A percentile compares a stretch with the other conserved stretches of the same genome.
These are phyloP conservation scores for Pyricularia sp. DNA, from an alignment of 2,329 filamentous ascomycete genomes.

Conservation along the genomic window DNA sequence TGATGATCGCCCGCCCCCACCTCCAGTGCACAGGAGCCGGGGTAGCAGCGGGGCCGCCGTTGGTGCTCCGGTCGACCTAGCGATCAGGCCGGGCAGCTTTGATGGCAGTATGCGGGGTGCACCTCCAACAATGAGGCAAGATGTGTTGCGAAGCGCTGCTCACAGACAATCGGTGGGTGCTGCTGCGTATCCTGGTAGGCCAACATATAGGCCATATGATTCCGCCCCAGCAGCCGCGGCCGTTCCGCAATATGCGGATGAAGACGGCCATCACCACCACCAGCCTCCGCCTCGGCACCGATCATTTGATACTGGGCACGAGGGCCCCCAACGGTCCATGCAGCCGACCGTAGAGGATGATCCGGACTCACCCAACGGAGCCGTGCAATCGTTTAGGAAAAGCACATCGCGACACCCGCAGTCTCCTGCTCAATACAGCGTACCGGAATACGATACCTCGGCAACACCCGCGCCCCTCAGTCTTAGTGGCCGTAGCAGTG, in stretches of 20 bases:
- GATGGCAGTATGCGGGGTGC: slow-evolving; percentile 33
- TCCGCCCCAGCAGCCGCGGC: slow-evolving; percentile 30
- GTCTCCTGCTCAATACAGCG: slow-evolving; percentile 13
- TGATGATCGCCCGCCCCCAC: slow-evolving; percentile 43
- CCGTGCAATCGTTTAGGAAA: slow-evolving; percentile 16
- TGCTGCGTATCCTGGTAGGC: slow-evolving; percentile 40
- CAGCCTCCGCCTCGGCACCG: slow-evolving; percentile 33
- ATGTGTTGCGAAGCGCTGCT: slow-evolving; percentile 47
- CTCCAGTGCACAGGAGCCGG: slow-evolving; percentile 43
- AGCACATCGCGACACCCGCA: slow-evolving; percentile 15
- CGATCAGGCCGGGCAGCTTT: slow-evolving; percentile 26
- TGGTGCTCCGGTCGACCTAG: slow-evolving; percentile 19
- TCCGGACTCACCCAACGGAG: slow-evolving; percentile 38
- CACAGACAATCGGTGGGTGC: slow-evolving; percentile 40
- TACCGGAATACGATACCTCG: slow-evolving; percentile 26
- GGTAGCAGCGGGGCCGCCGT: slow-evolving; percentile 30
- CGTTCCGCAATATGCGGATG: slow-evolving; percentile 17
- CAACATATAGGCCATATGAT: slow-evolving; percentile 42
- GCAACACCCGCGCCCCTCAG: slow-evolving; percentile 35
- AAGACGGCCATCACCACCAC: slow-evolving; percentile 21
- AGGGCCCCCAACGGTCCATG: slow-evolving; percentile 39
- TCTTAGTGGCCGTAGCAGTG: slow-evolving; percentile 26
- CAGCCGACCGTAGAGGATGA: slow-evolving; percentile 57
- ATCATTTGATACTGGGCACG: slow-evolving; percentile 40
- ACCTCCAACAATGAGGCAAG: slow-evolving; percentile 43